Evolutionary conservation across 1,139 yeast genomes (phyloP).

Genomic region (Blastobotrys ciferrii): DNA sequence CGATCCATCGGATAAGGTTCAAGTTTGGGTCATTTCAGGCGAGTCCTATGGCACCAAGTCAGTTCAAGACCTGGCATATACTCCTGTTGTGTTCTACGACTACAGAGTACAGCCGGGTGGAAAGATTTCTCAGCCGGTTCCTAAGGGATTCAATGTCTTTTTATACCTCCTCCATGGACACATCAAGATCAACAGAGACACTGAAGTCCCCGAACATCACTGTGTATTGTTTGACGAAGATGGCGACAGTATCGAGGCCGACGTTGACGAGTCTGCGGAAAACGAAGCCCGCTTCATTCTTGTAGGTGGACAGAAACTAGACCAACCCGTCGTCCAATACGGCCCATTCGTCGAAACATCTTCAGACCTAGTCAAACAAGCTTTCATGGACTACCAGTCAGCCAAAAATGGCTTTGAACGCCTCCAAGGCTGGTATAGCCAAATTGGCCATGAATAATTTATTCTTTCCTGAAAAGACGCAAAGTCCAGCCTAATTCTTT

Average conservation of each 20-base stretch:
- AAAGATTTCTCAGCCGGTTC: constrained; percentile 58
- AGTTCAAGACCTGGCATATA: constrained; percentile 72
- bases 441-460: constrained; percentile 47
- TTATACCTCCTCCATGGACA: constrained; percentile 67
- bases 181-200: constrained; percentile 43
- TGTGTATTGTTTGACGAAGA: constrained; percentile 44
- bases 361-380: constrained; percentile 59
- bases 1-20: constrained; percentile 64
- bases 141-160: constrained; percentile 67
- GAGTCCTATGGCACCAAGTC: constrained; percentile 72
- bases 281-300: constrained; percentile 57
- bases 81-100: constrained; percentile 79
- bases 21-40: constrained; percentile 76
- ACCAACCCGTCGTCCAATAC: constrained; percentile 79
- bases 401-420: constrained; percentile 74
- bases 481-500: too few relatives aligned
- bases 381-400: constrained; percentile 66
- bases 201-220: constrained; percentile 45
- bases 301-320: constrained; percentile 72
- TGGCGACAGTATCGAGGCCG: constrained; percentile 30
- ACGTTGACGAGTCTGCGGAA: constrained; percentile 27
- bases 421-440: constrained; percentile 63
- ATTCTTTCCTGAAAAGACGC: too few relatives aligned
- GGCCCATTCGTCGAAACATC: constrained; percentile 86
- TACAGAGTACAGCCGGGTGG: constrained; percentile 68